Conservation (phyloP, 257 asterid genomes). For the Fraxinus pennsylvanica region DNA sequence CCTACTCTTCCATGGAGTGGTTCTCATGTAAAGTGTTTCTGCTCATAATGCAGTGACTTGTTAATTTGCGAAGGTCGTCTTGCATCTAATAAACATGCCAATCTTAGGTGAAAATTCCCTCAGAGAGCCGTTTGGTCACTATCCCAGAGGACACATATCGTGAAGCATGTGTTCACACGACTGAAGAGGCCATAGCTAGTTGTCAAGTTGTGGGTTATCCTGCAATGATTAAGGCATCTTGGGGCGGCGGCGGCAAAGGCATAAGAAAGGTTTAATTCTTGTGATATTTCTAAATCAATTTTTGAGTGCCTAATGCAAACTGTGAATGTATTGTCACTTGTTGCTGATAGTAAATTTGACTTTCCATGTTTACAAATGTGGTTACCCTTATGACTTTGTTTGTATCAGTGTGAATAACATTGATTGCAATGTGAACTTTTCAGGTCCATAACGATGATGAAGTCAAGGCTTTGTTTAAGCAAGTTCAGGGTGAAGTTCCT, state of each 20-base stretch:
- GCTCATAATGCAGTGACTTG: conserved; percentile 19
- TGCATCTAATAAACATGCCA: conserved; percentile 23
- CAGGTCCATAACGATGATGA: conserved; percentile 97
- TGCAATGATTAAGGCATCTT: conserved; percentile 99
- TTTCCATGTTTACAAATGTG: conserved; percentile 15
- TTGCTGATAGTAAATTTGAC: conserved; percentile 14
- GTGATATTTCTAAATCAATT: conserved; percentile 5
- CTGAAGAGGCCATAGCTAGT: conserved; percentile 95
- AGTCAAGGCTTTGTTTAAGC: conserved; percentile 94
- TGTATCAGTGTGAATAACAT: conserved; percentile 6
- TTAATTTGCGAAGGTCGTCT: conserved; percentile 16
- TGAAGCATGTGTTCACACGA: conserved; percentile 88
- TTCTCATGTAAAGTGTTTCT: conserved; percentile 66
- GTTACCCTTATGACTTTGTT: background rate
- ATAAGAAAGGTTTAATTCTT: conserved; percentile 80
- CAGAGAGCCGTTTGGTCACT: conserved; percentile 72
- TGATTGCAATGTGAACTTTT: conserved; percentile 28
- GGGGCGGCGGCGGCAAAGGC: conserved; percentile 99
- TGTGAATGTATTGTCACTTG: conserved; percentile 5
- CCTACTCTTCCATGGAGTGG: conserved; percentile 99
- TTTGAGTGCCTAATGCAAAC: conserved; percentile 17
- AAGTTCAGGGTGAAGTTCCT: conserved; percentile 99
- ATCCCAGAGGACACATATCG: conserved; percentile 79
- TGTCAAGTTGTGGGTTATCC: conserved; percentile 98
- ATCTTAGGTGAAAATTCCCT: conserved; percentile 74